These are phyloP conservation scores for Aspergillus novoparasiticus DNA, from an alignment of 2,329 filamentous ascomycete species.

Conservation along the genomic window DNA sequence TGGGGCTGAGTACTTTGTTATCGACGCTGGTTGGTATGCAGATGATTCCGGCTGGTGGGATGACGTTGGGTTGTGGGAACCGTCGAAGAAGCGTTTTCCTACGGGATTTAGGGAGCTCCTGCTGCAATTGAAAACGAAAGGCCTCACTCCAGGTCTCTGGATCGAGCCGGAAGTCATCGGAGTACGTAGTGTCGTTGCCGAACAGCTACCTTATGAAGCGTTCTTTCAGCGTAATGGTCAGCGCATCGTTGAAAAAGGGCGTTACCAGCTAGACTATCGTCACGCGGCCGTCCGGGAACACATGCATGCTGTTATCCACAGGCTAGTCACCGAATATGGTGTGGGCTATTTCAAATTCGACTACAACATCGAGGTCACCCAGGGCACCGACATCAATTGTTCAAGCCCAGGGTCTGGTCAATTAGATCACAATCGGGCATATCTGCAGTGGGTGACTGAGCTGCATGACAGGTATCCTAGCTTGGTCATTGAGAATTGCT, in stretches of 20 bases:
- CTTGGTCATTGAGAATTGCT: conserved; percentile 42
- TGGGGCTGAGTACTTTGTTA: conserved; percentile 42
- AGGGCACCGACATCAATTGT: conserved; percentile 33
- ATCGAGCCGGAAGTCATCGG: conserved; percentile 42
- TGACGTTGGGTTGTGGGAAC: conserved; percentile 40
- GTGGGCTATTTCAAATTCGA: conserved; percentile 43
- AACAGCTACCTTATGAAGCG: conserved; percentile 30
- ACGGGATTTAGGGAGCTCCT: conserved; percentile 32
- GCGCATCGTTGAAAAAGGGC: conserved; percentile 34
- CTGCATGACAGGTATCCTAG: conserved; percentile 29
- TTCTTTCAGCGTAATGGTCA: conserved; percentile 38
- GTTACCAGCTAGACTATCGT: conserved; percentile 40
- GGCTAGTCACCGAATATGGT: conserved; percentile 28
- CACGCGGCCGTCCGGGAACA: conserved; percentile 26
- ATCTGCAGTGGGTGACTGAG: conserved; percentile 34
- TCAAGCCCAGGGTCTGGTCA: conserved; percentile 28
- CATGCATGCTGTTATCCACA: conserved; percentile 29
- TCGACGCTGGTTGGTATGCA: conserved; percentile 43
- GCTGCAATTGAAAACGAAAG: conserved; percentile 25
- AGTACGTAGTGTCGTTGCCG: conserved; percentile 28
- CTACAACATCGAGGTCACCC: conserved; percentile 40
- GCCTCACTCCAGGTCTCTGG: conserved; percentile 37
- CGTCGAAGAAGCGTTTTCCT: conserved; percentile 35
- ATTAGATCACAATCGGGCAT: conserved; percentile 36
- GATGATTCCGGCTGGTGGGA: conserved; percentile 43